These are phyloP conservation scores for Chlorencoelia australis DNA, from an alignment of 2,329 filamentous ascomycete species.

Conservation along the genomic window DNA sequence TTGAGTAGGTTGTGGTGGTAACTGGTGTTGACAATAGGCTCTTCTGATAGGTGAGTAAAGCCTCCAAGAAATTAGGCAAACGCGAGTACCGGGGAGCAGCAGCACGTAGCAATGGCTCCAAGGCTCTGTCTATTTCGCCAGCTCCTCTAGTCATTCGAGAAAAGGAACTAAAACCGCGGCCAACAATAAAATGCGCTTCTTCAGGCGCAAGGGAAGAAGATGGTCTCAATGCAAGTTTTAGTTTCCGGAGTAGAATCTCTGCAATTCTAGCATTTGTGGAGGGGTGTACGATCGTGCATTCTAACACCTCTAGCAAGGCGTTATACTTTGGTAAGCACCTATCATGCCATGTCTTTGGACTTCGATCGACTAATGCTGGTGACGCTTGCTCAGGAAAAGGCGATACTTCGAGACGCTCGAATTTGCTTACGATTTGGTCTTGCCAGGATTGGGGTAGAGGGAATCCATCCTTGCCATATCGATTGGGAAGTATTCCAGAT, in stretches of 20 bases:
- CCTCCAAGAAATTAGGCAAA: constrained; percentile 56
- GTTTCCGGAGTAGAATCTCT: constrained; percentile 53
- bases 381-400: constrained; percentile 55
- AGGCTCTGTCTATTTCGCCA: constrained; percentile 44
- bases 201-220: constrained; percentile 49
- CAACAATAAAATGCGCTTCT: constrained; percentile 62
- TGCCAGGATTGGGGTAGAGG: constrained; percentile 59
- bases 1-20: constrained; percentile 4
- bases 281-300: constrained; percentile 52
- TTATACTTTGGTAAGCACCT: constrained; percentile 59
- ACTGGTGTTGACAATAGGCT: constrained; percentile 16
- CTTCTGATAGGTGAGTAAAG: constrained; percentile 45
- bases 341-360: constrained; percentile 50
- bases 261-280: constrained; percentile 57
- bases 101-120: constrained; percentile 57
- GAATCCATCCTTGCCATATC: constrained; percentile 43
- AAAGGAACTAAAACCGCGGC: constrained; percentile 65
- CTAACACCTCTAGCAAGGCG: constrained; percentile 53
- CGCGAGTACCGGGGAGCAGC: constrained; percentile 57
- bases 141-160: constrained; percentile 52
- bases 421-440: constrained; percentile 59
- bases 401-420: constrained; percentile 53
- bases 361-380: constrained; percentile 41
- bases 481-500: constrained; percentile 42
- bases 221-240: constrained; percentile 54